These are phyloP conservation scores for Pittosporum tobira DNA, from an alignment of 129 eudicot species.

Conservation along the genomic window DNA sequence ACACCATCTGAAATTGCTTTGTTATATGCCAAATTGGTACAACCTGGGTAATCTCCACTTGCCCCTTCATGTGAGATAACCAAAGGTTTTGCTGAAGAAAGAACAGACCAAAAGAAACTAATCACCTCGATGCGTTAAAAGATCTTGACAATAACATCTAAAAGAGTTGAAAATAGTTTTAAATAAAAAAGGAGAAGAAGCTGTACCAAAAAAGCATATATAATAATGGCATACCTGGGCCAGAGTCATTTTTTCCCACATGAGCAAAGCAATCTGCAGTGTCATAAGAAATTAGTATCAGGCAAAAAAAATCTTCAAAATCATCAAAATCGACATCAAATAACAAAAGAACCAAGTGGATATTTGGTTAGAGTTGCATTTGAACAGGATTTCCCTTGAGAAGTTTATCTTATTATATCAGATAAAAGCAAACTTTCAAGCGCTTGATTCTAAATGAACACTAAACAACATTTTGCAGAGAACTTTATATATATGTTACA, in stretches of 20 bases:
- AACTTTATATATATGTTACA: too few species aligned
- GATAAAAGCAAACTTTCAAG: too few species aligned
- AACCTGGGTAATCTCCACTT: constrained; percentile 90
- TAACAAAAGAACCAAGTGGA: too few species aligned
- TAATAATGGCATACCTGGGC: constrained; percentile 41
- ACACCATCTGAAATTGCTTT: constrained; percentile 79
- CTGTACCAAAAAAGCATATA: background rate
- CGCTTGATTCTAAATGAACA: too few species aligned
- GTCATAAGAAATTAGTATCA: constrained; percentile 19
- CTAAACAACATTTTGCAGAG: too few species aligned
- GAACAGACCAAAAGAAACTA: background rate
- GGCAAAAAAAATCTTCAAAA: too few species aligned
- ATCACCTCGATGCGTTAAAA: background rate
- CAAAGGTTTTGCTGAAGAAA: constrained; percentile 52
- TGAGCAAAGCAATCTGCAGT: constrained; percentile 64
- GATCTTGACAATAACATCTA: background rate
- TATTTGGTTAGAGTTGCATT: too few species aligned
- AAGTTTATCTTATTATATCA: too few species aligned
- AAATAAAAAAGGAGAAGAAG: background rate
- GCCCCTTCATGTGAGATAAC: constrained; percentile 73
- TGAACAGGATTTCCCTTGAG: too few species aligned
- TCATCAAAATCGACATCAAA: too few species aligned
- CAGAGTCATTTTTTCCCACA: constrained; percentile 37
- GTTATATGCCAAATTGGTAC: constrained; percentile 64
- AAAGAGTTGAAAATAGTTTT: background rate